Conservation (phyloP, 768 basidiomycete genomes). For the Hysterangium stoloniferum region DNA sequence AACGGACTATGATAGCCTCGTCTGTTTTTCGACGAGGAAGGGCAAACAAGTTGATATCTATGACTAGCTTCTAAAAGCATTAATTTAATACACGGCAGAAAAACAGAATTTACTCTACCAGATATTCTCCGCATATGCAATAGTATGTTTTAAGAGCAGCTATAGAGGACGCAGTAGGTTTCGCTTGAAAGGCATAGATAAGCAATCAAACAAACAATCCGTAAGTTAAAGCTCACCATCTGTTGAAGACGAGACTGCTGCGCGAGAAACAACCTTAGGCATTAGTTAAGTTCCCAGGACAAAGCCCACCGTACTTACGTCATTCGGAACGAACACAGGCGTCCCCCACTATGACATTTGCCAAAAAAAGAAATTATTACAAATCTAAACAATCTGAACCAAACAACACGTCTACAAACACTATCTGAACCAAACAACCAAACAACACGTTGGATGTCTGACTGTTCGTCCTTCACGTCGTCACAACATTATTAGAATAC, state of each 20-base stretch:
- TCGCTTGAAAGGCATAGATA: conserved; percentile 38
- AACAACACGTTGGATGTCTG: too few species aligned
- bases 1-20: conserved; percentile 71
- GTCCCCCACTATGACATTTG: too few species aligned
- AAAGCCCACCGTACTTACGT: too few species aligned
- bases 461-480: too few species aligned
- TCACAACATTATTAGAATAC: too few species aligned
- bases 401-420: too few species aligned
- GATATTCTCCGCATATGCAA: conserved; percentile 84
- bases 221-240: conserved; percentile 47
- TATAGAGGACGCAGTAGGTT: conserved; percentile 70
- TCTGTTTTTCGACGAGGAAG: conserved; percentile 73
- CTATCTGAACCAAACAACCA: too few species aligned
- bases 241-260: conserved; percentile 80
- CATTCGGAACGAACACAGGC: too few species aligned
- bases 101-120: too few species aligned
- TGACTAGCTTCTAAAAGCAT: conserved; percentile 52
- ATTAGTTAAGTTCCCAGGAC: conserved; percentile 32
- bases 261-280: conserved; percentile 90
- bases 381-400: too few species aligned
- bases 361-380: too few species aligned
- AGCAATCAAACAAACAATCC: conserved; percentile 9
- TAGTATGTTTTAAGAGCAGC: conserved; percentile 79
- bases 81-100: conserved; percentile 4
- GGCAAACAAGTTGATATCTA: conserved; percentile 63